Base-by-base conservation (phyloP, 1,139 yeast species). In the Spencermartinsiella ligniputridi region DNA sequence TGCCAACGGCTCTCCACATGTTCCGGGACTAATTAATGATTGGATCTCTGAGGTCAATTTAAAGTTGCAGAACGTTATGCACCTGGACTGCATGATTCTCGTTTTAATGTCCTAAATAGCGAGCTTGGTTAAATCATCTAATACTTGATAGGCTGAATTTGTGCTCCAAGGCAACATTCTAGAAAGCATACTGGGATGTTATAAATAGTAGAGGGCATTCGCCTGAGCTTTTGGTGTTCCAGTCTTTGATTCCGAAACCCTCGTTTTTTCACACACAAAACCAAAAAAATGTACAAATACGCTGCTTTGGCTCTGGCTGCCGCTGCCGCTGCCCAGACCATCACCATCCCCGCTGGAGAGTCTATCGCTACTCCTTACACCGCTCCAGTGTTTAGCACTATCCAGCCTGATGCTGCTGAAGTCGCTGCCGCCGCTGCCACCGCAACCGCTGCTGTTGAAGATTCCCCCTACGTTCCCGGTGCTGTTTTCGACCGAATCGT, bases 401-500 rank as follows among this genome's bases (percentile, higher is more conserved):
- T 61, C 52, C 59, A 55, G 47, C 74, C 75, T 22, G 44, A 61
- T 33, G 57, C 63, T 19, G 58, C 70, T 12, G 65, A 67, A 37
- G 62, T 69, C 46, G 63, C 66, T 42, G 57, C 65, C 35, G 65
- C 63, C 19, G 74, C 74, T 8, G 63, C 67, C 12, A 66, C 67
- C 17, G 73, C 75, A 46, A 54, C 56, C 39, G 32, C 32, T 27
- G 63, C 73, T 46, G 63, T 58, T 52, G 52, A 53, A 47, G 55
- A 52, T 44, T 58, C 54, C 51, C 54, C 55, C 46, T 58, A 58
- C 44, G 72, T 72, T 35, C 51, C 57, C 35, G 78, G 78, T 54
- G 56, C 62, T 13, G 66, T 59, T 24, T 72, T 69, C 50, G 70
- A 72, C 60, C 68, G 75, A 51, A 60, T 72, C 44, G 64, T 68